phyloP scores from a whole-genome alignment of 2,329 filamentous ascomycete species.

The Fusarium sp. region DNA sequence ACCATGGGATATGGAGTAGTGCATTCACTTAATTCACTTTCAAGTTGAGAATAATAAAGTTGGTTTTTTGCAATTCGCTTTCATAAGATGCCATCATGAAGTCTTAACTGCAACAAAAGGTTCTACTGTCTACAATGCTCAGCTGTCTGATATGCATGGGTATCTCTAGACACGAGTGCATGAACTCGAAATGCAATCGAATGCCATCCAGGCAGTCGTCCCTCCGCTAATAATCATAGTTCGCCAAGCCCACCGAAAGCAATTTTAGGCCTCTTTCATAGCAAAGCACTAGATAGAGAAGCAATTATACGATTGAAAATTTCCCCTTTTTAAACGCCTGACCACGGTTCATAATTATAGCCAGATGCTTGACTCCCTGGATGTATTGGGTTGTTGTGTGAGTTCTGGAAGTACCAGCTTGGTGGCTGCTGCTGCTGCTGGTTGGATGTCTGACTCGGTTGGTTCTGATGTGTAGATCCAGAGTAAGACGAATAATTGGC shows the following conservation, averaged over 20 bases:
- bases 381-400: conserved; percentile 31
- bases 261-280: neutral
- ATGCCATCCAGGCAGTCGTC: neutral
- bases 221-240: neutral
- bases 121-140: neutral
- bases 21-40: neutral
- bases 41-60: neutral
- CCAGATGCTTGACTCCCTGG: conserved; percentile 37
- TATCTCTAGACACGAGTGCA: conserved; percentile 21
- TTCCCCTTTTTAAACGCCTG: conserved; percentile 7
- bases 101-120: neutral
- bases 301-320: neutral
- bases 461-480: conserved; percentile 31
- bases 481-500: conserved; percentile 32
- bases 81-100: neutral
- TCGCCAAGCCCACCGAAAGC: conserved; percentile 1
- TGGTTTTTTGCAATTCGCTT: neutral
- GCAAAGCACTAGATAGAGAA: neutral
- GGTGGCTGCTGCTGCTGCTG: conserved; percentile 28
- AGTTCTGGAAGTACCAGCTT: conserved; percentile 47
- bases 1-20: conserved; percentile 11
- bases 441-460: conserved; percentile 30
- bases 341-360: conserved; percentile 45
- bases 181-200: neutral
- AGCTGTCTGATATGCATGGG: neutral